phyloP scores from a whole-genome alignment of 192 early-diverging fungal genomes.

The Backusella circina region DNA sequence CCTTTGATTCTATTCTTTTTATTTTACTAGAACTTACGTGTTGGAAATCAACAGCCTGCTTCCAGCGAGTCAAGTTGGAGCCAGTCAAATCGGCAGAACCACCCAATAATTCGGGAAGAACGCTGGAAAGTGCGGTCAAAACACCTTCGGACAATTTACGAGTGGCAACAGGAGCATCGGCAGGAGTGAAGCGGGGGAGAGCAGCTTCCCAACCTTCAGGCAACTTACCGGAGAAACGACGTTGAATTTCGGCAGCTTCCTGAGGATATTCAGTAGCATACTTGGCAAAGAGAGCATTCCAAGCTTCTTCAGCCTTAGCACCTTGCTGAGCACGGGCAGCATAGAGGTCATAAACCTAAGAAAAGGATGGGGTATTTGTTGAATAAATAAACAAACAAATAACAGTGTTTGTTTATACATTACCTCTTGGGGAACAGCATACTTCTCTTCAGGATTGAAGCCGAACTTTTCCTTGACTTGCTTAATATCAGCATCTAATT shows the following conservation, averaged over 20 bases:
- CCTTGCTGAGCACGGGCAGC: constrained; percentile 53
- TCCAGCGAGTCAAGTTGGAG: constrained; percentile 96
- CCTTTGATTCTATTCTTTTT: background rate
- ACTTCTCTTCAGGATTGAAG: constrained; percentile 73
- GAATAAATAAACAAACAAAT: background rate
- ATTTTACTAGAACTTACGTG: constrained; percentile 22
- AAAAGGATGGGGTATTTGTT: background rate
- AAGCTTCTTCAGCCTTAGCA: constrained; percentile 60
- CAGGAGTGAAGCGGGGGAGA: constrained; percentile 81
- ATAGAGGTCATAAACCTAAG: constrained; percentile 52
- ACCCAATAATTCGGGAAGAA: constrained; percentile 83
- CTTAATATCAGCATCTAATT: constrained; percentile 64
- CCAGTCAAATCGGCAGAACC: constrained; percentile 97
- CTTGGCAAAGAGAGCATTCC: constrained; percentile 67
- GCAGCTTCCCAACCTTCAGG: constrained; percentile 67
- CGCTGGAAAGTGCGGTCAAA: constrained; percentile 75
- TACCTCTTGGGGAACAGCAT: constrained; percentile 62
- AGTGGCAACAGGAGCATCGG: constrained; percentile 77
- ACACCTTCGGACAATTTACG: constrained; percentile 87
- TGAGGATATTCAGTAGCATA: constrained; percentile 72
- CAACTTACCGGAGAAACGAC: constrained; percentile 70
- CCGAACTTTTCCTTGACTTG: constrained; percentile 80
- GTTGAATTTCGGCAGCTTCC: constrained; percentile 64
- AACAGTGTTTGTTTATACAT: background rate
- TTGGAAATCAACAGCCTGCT: constrained; percentile 94